Base-by-base conservation (phyloP, 208 protist genomes). In the Wallacemonas sp. region DNA sequence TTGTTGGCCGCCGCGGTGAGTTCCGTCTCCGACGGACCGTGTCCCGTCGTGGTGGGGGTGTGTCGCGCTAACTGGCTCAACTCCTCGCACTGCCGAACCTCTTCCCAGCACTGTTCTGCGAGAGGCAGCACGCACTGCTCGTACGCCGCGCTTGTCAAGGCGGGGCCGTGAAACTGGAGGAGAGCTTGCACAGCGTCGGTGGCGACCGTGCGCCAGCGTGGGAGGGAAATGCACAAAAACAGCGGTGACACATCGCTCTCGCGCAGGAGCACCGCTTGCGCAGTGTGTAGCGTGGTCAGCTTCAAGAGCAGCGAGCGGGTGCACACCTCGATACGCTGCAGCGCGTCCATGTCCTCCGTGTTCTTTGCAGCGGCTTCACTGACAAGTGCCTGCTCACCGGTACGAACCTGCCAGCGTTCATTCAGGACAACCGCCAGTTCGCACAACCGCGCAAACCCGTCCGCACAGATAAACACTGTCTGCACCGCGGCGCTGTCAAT, bases 131-230 rank as follows among this genome's bases (percentile, higher is more conserved):
- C 72, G 3, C 61, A 55, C 58, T 49, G 15, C 33, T 47, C 33
- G 58, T 82, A 79, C 30, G 26, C 42, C 4, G 24, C 27, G 27
- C 17, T 12, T 28, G 17, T 28, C 8, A 47, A 21, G 30, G 28
- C 26, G 28, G 24, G 14, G 51, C 45, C 26, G 45, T 58, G 60
- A 46, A 77, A 67, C 11, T 67, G 64, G 44, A 82, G 70, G 8
- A 86, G 53, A 6, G 72, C 54, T 12, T 60, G 31, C 24, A 86
- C 45, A 36, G 76, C 65, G 9, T 65, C 15, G 41, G 77, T 66
- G 0, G 70, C 80, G 42, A 60, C 31, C 8, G 19, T 30, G 30
- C 72, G 64, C 3, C 51, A 58, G 12, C 28, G 51, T 2, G 51
- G 51, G 30, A 58, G 64, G 45, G 62, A 65, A 61, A 59, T 66